Conservation (phyloP, 306 rosid species). For the Macrotyloma uniflorum region DNA sequence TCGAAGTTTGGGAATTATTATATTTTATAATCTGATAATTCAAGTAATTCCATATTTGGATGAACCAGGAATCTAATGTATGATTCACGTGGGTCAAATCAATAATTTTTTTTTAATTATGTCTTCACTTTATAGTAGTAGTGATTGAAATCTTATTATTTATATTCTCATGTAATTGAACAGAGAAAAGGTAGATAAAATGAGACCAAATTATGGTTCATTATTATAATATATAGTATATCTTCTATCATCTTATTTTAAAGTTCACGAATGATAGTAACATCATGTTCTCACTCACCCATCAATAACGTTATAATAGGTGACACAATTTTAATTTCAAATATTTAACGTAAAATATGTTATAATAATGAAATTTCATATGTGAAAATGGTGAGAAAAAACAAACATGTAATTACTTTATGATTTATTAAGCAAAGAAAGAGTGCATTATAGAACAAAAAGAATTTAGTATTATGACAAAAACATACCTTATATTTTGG, state of each 20-base stretch:
- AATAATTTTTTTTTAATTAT: constrained; percentile 10
- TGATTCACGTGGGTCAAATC: constrained; percentile 44
- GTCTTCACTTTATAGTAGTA: neutral
- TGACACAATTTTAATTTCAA: too few species aligned
- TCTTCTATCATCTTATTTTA: neutral
- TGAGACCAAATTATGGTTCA: neutral
- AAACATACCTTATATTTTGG: too few species aligned
- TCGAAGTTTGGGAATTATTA: constrained; percentile 31
- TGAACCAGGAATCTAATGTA: constrained; percentile 29
- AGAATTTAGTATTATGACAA: too few species aligned
- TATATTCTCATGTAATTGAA: neutral
- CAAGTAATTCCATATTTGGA: constrained; percentile 39
- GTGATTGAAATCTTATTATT: neutral
- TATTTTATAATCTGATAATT: neutral
- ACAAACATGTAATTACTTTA: too few species aligned
- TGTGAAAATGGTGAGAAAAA: too few species aligned
- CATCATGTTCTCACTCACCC: neutral
- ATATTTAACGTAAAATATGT: too few species aligned
- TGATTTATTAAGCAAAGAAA: too few species aligned
- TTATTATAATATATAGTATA: neutral
- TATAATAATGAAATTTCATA: too few species aligned
- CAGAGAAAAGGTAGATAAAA: neutral
- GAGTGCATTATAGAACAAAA: too few species aligned
- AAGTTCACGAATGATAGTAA: neutral
- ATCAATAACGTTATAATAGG: too few species aligned